Conservation (phyloP, 164 flowering plant species). For the Tinospora cordifolia region DNA sequence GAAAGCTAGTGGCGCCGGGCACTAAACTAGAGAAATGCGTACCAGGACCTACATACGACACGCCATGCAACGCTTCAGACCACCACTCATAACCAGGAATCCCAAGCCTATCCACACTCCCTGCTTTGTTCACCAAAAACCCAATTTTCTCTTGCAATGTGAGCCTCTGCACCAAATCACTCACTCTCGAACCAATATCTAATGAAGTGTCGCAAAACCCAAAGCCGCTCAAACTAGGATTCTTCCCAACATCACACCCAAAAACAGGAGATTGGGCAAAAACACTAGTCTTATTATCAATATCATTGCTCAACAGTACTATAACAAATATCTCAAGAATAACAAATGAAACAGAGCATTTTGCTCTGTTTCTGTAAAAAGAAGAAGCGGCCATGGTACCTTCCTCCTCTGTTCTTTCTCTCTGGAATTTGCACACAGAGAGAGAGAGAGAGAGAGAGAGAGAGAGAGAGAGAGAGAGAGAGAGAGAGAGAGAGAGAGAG, state of each 20-base stretch:
- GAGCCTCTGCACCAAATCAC: slow-evolving; percentile 64
- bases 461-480: no score
- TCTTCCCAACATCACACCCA: slow-evolving; percentile 56
- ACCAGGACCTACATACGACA: slow-evolving; percentile 77
- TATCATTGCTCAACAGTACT: not conserved
- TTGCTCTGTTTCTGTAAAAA: slow-evolving; percentile 22
- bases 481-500: no score
- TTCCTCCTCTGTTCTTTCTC: no score
- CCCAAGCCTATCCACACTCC: slow-evolving; percentile 61
- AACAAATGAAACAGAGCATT: slow-evolving; percentile 29
- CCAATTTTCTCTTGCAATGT: slow-evolving; percentile 80
- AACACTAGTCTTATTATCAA: not conserved
- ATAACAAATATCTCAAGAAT: not conserved
- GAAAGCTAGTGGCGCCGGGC: slow-evolving; percentile 95
- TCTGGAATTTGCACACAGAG: no score
- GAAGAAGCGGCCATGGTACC: slow-evolving; percentile 12
- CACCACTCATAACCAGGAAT: slow-evolving; percentile 94
- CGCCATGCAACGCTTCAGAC: slow-evolving; percentile 99
- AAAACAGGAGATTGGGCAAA: slow-evolving; percentile 40
- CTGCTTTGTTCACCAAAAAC: slow-evolving; percentile 49
- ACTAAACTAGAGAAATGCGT: slow-evolving; percentile 53
- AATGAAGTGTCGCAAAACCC: slow-evolving; percentile 58
- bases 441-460: no score
- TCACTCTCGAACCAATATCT: slow-evolving; percentile 43
- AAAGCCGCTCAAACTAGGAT: slow-evolving; percentile 33